Conservation (phyloP, 2,329 filamentous ascomycete genomes). For the Atkinsonella texensis region DNA sequence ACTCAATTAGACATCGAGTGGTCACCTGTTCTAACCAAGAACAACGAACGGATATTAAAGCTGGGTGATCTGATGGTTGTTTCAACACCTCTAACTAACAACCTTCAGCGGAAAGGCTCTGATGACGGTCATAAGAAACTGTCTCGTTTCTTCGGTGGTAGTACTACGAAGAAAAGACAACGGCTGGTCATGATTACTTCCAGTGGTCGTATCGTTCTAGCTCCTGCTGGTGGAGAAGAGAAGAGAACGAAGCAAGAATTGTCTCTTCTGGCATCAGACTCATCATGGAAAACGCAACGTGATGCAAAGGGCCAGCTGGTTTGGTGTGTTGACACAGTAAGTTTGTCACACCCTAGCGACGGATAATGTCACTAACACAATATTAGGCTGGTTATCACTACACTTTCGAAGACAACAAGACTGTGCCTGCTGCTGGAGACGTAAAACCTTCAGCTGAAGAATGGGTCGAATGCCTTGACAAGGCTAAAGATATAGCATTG, state of each 20-base stretch:
- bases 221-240: constrained; percentile 83
- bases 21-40: constrained; percentile 85
- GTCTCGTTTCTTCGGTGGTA: constrained; percentile 84
- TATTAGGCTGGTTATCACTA: constrained; percentile 77
- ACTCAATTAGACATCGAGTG: constrained; percentile 96
- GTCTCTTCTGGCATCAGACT: constrained; percentile 65
- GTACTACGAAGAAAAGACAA: constrained; percentile 83
- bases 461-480: constrained; percentile 83
- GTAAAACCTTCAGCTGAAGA: constrained; percentile 66
- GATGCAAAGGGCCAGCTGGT: constrained; percentile 80
- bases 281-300: constrained; percentile 64
- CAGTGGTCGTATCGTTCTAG: constrained; percentile 78
- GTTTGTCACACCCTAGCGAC: constrained; percentile 22
- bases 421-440: constrained; percentile 43
- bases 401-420: constrained; percentile 87
- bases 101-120: constrained; percentile 57
- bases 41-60: constrained; percentile 89
- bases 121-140: constrained; percentile 77
- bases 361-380: constrained; percentile 11
- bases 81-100: constrained; percentile 64
- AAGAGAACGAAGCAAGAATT: constrained; percentile 92
- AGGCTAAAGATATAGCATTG: constrained; percentile 72
- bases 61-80: constrained; percentile 82
- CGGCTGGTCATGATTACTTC: constrained; percentile 92
- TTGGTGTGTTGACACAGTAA: constrained; percentile 89